Evolutionary conservation across 768 basidiomycete genomes (phyloP).

Genomic region (Phlebiopsis gigantea): DNA sequence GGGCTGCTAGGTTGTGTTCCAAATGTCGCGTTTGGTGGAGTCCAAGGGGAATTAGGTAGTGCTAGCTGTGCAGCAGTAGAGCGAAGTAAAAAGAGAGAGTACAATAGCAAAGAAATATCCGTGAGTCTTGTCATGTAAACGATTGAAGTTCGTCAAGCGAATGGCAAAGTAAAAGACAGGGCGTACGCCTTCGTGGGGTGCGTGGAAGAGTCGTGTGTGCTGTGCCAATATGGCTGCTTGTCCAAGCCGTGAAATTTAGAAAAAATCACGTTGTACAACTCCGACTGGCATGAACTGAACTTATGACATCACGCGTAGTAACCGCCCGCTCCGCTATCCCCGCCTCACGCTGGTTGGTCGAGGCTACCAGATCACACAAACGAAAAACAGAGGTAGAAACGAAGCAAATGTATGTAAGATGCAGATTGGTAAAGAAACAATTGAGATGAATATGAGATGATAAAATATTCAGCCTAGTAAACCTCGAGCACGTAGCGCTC

Average conservation of each 20-base stretch:
- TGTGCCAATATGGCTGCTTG: not conserved
- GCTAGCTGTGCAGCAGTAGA: conserved; percentile 45
- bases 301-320: not conserved
- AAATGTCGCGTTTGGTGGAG: conserved; percentile 53
- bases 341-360: not conserved
- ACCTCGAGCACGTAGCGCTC: conserved; percentile 98
- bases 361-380: not conserved
- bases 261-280: not conserved
- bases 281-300: not conserved
- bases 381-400: not conserved
- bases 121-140: not conserved
- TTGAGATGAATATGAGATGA: conserved; percentile 13
- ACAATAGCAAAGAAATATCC: not conserved
- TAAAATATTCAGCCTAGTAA: conserved; percentile 15
- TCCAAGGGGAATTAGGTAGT: conserved; percentile 58
- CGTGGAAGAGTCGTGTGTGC: not conserved
- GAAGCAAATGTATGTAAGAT: not conserved
- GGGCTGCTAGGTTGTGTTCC: conserved; percentile 35
- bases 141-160: not conserved
- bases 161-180: not conserved
- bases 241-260: not conserved
- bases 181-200: not conserved
- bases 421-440: not conserved
- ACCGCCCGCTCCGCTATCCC: not conserved
- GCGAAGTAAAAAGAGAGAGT: not conserved